phyloP scores from a whole-genome alignment of 1,284 basidiomycete species.

The Ustilago hordei region DNA sequence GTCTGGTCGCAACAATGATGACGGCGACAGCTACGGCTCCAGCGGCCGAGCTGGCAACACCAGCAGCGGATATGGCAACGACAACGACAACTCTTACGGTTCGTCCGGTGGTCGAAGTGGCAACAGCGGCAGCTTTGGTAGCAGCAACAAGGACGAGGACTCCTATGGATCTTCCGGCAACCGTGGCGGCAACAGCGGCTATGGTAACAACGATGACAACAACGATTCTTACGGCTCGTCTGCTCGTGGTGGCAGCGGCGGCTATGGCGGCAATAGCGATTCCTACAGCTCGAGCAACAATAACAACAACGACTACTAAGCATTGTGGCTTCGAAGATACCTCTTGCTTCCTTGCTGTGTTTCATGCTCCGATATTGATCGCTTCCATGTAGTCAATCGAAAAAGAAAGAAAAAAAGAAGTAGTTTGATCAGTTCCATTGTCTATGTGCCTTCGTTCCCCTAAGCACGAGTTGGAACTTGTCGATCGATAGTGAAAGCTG shows the following conservation, averaged over 20 bases:
- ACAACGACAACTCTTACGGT: constrained; percentile 13
- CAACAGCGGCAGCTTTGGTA: constrained; percentile 15
- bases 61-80: constrained; percentile 7
- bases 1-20: constrained; percentile 13
- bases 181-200: constrained; percentile 11
- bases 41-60: not conserved
- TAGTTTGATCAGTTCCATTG: not conserved
- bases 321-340: not conserved
- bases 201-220: constrained; percentile 1
- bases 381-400: not conserved
- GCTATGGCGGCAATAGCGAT: constrained; percentile 9
- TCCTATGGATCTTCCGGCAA: constrained; percentile 4
- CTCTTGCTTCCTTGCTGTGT: not conserved
- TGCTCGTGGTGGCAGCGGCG: constrained; percentile 16
- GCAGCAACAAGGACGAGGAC: constrained; percentile 8
- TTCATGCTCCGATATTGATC: constrained; percentile 5
- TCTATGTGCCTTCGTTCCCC: not conserved
- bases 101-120: constrained; percentile 1
- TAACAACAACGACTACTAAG: constrained; percentile 22
- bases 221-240: constrained; percentile 10
- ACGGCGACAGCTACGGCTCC: constrained; percentile 18
- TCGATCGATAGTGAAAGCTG: not conserved
- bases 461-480: not conserved
- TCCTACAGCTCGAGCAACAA: constrained; percentile 22
- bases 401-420: not conserved